A percentile compares a stretch with the other conserved stretches of the same genome.
Conservation (phyloP, 768 basidiomycete species). For the Obba rivulosa region DNA sequence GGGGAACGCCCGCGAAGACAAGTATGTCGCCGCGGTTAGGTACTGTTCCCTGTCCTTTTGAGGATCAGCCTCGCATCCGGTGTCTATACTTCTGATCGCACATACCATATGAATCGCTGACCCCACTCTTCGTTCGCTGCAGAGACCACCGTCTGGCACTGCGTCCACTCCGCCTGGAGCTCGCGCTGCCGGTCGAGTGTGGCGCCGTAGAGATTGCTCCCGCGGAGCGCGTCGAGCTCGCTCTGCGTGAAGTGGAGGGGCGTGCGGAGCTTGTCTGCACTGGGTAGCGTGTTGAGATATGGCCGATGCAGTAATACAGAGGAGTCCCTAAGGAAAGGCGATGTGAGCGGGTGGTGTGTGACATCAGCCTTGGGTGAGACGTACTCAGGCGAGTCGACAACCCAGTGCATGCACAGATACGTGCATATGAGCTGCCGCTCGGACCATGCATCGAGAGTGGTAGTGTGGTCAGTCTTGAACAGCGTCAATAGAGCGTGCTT, state of each 20-base stretch:
- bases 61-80: background rate
- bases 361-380: background rate
- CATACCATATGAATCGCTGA: conserved; percentile 62
- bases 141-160: conserved; percentile 41
- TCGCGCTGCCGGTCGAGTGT: conserved; percentile 57
- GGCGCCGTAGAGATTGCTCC: conserved; percentile 79
- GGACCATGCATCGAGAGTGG: conserved; percentile 37
- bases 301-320: conserved; percentile 37
- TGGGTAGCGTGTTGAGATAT: conserved; percentile 69
- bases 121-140: conserved; percentile 37
- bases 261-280: conserved; percentile 51
- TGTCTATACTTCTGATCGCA: background rate
- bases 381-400: conserved; percentile 34
- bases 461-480: conserved; percentile 23
- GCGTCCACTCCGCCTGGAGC: conserved; percentile 60
- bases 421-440: conserved; percentile 64
- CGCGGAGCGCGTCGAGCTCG: conserved; percentile 65
- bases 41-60: conserved; percentile 55
- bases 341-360: too few relatives aligned
- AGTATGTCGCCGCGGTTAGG: conserved; percentile 64
- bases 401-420: conserved; percentile 64
- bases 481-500: conserved; percentile 37
- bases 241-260: conserved; percentile 61
- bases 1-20: conserved; percentile 88
- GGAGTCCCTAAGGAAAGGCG: conserved; percentile 3